phyloP scores from a whole-genome alignment of 1,139 yeast species.

The Scheffersomyces stambukii region DNA sequence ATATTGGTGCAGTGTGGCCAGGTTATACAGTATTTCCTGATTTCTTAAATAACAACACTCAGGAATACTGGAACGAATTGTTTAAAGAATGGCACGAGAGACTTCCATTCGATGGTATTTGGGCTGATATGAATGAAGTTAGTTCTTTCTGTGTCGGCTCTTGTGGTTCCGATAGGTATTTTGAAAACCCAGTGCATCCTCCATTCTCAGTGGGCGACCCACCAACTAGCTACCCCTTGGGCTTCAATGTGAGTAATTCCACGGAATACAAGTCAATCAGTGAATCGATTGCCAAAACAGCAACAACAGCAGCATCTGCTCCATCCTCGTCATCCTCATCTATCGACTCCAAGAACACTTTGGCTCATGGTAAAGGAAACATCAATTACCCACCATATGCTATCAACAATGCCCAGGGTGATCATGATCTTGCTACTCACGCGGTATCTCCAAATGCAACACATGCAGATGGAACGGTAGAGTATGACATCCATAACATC shows the following conservation, averaged over 20 bases:
- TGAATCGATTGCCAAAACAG: conserved; percentile 12
- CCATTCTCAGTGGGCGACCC: conserved; percentile 16
- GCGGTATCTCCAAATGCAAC: conserved; percentile 27
- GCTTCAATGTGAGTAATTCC: conserved; percentile 16
- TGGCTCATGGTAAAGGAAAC: conserved; percentile 23
- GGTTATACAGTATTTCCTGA: conserved; percentile 32
- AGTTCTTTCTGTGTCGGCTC: conserved; percentile 30
- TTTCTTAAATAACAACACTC: conserved; percentile 20
- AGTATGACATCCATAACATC: conserved; percentile 22
- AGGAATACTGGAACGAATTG: conserved; percentile 20
- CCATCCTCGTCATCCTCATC: conserved; percentile 13
- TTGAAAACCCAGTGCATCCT: conserved; percentile 19
- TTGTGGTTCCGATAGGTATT: conserved; percentile 18
- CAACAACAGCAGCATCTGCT: conserved; percentile 7
- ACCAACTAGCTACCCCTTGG: conserved; percentile 16
- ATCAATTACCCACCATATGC: conserved; percentile 31
- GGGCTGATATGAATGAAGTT: conserved; percentile 35
- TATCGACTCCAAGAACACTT: conserved; percentile 15
- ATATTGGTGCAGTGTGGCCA: conserved; percentile 23
- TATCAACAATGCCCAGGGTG: conserved; percentile 19
- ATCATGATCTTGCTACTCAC: conserved; percentile 23
- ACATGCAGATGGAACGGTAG: conserved; percentile 25
- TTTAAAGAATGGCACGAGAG: conserved; percentile 18
- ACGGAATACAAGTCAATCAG: conserved; percentile 16
- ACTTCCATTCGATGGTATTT: conserved; percentile 26